Base-by-base conservation (phyloP, 2,329 filamentous ascomycete species). In the Diplodia sapinea region DNA sequence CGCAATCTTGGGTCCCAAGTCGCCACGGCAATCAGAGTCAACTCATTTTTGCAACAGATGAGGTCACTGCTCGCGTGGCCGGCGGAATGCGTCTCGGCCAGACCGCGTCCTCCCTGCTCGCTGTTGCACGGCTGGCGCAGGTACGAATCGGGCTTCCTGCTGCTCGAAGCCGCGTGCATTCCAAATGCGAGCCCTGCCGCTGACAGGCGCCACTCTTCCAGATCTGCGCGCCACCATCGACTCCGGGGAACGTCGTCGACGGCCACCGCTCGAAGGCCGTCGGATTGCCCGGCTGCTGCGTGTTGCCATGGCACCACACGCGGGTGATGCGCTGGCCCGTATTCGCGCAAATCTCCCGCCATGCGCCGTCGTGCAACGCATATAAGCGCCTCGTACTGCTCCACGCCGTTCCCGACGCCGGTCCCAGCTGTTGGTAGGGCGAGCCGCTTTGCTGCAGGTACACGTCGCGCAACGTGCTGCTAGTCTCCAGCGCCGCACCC, bases 391-490 rank as follows among this genome's bases (percentile, higher is more conserved):
- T 62, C 57, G 57, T 62, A 62, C 57, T 26, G 56, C 56, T 43
- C 56, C 20, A 47, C 56, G 13, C n/a, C n/a, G 20, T 7, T 59
- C 20, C 40, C 15, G 40, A 47, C 36, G 13, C 36, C 36, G n/a
- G 40, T 47, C 17, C 43, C 43, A 47, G 43, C 43, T 12, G 13
- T 23, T 23, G 61, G 61, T 64, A 64, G 61, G 61, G 31, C 49
- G 17, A 29, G 38, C 23, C 51, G 26, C 51, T 51, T 17, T 65
- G 51, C 63, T 65, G 63, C 63, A 65, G 49, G 49, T 65, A 65
- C 63, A 65, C 63, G 63, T 56, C 51, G 51, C 63, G 63, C 63
- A 54, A 65, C 63, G 40, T 65, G 59, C 43, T 63, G 59, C 47
- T 20, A 23, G 33, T 47, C 36, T 52, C 61, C 31, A 33, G 8